Conservation (phyloP, 169 alveolate species). For the Plasmodium ovale region DNA sequence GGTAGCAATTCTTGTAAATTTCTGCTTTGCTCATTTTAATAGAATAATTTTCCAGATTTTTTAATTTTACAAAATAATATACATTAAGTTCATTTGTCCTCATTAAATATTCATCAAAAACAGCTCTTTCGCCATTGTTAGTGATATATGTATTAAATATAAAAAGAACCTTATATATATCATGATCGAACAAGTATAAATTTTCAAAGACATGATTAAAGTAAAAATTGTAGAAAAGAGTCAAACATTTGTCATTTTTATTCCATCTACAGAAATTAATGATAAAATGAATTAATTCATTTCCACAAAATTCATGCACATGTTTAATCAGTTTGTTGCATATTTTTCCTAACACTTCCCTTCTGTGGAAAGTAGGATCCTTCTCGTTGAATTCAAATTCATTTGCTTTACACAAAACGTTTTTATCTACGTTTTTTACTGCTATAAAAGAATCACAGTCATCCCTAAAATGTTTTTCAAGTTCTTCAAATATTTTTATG, state of each 20-base stretch:
- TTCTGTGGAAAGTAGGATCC: conserved; percentile 48
- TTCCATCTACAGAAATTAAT: conserved; percentile 67
- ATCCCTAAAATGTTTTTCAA: conserved; percentile 29
- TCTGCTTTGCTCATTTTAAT: conserved; percentile 61
- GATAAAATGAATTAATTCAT: conserved; percentile 65
- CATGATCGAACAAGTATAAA: conserved; percentile 48
- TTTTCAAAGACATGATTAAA: conserved; percentile 58
- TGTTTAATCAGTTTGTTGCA: conserved; percentile 45
- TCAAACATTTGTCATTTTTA: conserved; percentile 44
- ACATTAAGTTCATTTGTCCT: conserved; percentile 6
- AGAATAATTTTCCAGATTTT: conserved; percentile 34
- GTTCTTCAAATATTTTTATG: conserved; percentile 48
- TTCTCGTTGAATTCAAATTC: conserved; percentile 57
- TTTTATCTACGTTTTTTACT: conserved; percentile 44
- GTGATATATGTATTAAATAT: conserved; percentile 51
- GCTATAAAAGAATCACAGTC: conserved; percentile 32
- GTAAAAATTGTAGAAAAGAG: conserved; percentile 58
- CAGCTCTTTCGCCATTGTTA: conserved; percentile 16
- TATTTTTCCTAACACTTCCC: conserved; percentile 66
- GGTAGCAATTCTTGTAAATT: conserved; percentile 51
- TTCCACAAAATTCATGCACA: conserved; percentile 68
- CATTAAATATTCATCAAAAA: conserved; percentile 30
- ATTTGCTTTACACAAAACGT: conserved; percentile 19
- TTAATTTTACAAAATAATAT: conserved; percentile 26
- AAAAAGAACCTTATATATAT: conserved; percentile 49